Evolutionary conservation across 305 asterid genomes (phyloP).

Genomic region (Petunia hybrid): DNA sequence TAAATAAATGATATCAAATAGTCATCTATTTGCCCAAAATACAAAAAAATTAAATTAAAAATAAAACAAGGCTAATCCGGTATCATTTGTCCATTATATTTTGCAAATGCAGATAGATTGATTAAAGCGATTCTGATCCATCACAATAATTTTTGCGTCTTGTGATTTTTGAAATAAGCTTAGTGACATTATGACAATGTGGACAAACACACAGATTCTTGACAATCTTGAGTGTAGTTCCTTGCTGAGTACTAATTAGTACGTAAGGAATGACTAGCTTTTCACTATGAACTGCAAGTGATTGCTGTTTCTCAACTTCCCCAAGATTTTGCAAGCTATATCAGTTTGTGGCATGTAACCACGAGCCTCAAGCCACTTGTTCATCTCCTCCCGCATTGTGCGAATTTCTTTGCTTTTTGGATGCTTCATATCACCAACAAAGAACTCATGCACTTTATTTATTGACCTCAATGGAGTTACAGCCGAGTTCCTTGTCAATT

Average conservation of each 20-base stretch:
- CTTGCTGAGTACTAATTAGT: conserved; percentile 46
- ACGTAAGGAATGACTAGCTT: conserved; percentile 50
- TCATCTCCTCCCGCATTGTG: conserved; percentile 44
- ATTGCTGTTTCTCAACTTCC: conserved; percentile 35
- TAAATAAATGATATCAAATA: too few relatives aligned
- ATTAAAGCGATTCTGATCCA: conserved; percentile 50
- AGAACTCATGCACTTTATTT: conserved; percentile 45
- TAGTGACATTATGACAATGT: conserved; percentile 51
- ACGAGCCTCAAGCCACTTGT: conserved; percentile 39
- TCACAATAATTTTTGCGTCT: conserved; percentile 45
- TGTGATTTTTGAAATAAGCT: conserved; percentile 48
- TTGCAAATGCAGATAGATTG: neutral
- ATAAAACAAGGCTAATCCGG: too few relatives aligned
- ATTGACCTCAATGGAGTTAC: conserved; percentile 50
- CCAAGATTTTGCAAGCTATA: conserved; percentile 42
- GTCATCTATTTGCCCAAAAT: too few relatives aligned
- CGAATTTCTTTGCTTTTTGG: conserved; percentile 45
- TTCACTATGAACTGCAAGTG: conserved; percentile 52
- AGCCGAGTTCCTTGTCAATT: conserved; percentile 49
- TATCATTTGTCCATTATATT: too few relatives aligned
- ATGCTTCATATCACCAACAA: conserved; percentile 45
- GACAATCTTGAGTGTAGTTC: conserved; percentile 47
- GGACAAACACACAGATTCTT: conserved; percentile 50
- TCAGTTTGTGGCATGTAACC: conserved; percentile 42
- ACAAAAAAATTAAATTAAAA: too few relatives aligned